Evolutionary conservation across 208 protist species (phyloP), one percentile per base, ranked within the genome.

Genomic region (Angomonas ambiguus): DNA sequence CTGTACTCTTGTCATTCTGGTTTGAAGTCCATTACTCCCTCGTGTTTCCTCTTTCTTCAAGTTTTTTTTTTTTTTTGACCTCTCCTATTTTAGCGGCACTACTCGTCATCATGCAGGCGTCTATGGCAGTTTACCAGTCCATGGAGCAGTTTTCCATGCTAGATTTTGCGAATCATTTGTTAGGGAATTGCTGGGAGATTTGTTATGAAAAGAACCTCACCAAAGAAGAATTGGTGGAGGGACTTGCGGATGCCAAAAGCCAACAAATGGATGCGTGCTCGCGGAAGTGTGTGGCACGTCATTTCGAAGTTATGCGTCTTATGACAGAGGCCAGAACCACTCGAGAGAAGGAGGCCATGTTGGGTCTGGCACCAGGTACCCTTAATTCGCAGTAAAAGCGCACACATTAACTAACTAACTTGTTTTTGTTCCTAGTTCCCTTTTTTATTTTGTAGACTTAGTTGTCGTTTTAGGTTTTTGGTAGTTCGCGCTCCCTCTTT

Each of bases 301-400:
- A 96, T 51, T 96, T 96, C 66, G 91, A 96, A 49, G 87, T 91
- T 55, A 85, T 96, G 85, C 80, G 80, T 34, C 64, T 96, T 45
- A 82, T 92, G 69, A 76, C 76, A 33, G 83, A 72, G n/a, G 68
- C 72, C 1, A 71, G 80, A 5, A 79, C 88, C 69, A 10, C 70
- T 28, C 80, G 83, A 6, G 72, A 83, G 60, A 79, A 82, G 66
- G 79, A 81, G 30, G 35, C 33, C 25, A 28, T 62, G 59, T 62
- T 69, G 62, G 60, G 67, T 0, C 48, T 83, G 33, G 45, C 67
- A 16, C 71, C 72, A 0, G 71, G 71, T n/a, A 56, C 72, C 20
- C 53, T 79, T 22, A 71, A 45, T 33, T 4, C 28, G 24, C 49
- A 28, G 27, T 5, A 20, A 30, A 51, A 38, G 18, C 18, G 38